These are phyloP conservation scores for Mycena haematopus DNA, from an alignment of 768 basidiomycete species.

Conservation along the genomic window DNA sequence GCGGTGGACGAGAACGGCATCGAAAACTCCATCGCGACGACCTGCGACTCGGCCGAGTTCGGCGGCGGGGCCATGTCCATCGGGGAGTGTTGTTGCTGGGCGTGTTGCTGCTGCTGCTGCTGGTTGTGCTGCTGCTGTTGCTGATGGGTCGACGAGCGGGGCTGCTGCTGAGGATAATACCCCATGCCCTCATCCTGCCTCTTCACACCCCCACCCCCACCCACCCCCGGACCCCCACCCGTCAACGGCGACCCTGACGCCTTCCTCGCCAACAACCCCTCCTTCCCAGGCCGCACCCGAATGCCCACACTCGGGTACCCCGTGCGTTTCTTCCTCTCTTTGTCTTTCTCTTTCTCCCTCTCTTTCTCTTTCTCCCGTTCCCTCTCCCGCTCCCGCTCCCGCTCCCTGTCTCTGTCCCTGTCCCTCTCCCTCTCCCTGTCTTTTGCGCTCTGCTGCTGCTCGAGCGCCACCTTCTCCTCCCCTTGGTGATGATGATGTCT, in stretches of 20 bases:
- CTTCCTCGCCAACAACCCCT: background rate
- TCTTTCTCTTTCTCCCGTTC: constrained; percentile 10
- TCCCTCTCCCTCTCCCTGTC: no score
- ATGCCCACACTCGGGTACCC: constrained; percentile 45
- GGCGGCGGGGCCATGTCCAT: constrained; percentile 1
- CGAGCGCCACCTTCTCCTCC: constrained; percentile 6
- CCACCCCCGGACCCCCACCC: constrained; percentile 2
- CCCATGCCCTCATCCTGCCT: constrained; percentile 7
- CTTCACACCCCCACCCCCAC: constrained; percentile 4
- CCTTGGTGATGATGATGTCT: background rate
- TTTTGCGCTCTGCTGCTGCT: no score
- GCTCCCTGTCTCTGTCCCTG: no score
- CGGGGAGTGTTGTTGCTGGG: constrained; percentile 11
- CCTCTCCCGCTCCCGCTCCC: constrained; percentile 32
- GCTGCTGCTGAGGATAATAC: constrained; percentile 25
- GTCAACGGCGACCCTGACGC: background rate
- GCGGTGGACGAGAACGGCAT: constrained; percentile 2
- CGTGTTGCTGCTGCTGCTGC: constrained; percentile 6
- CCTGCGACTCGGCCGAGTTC: background rate
- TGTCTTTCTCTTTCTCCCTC: constrained; percentile 45
- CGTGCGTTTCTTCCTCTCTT: constrained; percentile 47
- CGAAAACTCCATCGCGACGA: constrained; percentile 8
- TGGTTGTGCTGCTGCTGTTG: constrained; percentile 2
- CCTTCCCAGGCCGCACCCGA: constrained; percentile 15
- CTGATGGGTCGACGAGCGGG: no score